Evolutionary conservation across 805 yeast species (phyloP).

Genomic region (Cyberlindnera euphorbiiphila): DNA sequence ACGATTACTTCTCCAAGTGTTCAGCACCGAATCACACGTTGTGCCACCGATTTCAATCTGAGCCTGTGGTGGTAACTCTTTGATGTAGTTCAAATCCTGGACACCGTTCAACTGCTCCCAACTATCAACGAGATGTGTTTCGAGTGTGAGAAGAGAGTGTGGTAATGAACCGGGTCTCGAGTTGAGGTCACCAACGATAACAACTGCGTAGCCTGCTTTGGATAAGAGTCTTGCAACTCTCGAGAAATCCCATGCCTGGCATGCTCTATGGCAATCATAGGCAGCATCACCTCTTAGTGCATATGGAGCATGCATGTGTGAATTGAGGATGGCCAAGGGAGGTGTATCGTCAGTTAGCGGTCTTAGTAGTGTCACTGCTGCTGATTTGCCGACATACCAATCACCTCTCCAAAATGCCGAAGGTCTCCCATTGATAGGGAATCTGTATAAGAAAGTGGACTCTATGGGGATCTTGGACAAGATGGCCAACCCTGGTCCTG

Average conservation of each 20-base stretch:
- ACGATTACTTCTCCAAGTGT: slow-evolving; percentile 69
- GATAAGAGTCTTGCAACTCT: slow-evolving; percentile 56
- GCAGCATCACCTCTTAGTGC: slow-evolving; percentile 79
- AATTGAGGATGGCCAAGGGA: slow-evolving; percentile 76
- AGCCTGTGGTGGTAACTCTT: slow-evolving; percentile 44
- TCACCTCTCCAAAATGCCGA: slow-evolving; percentile 93
- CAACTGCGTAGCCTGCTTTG: slow-evolving; percentile 76
- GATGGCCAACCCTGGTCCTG: slow-evolving; percentile 92
- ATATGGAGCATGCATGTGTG: slow-evolving; percentile 98
- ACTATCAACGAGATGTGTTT: slow-evolving; percentile 70
- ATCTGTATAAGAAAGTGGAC: slow-evolving; percentile 72
- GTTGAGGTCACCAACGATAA: slow-evolving; percentile 91
- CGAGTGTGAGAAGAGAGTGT: slow-evolving; percentile 62
- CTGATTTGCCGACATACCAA: slow-evolving; percentile 93
- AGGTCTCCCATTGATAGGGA: slow-evolving; percentile 92
- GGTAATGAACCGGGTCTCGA: slow-evolving; percentile 86
- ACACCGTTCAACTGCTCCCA: slow-evolving; percentile 71
- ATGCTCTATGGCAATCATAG: slow-evolving; percentile 83
- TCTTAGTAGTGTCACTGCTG: slow-evolving; percentile 66
- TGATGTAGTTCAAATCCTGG: slow-evolving; percentile 39
- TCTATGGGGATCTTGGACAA: slow-evolving; percentile 81
- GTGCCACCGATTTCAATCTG: slow-evolving; percentile 76
- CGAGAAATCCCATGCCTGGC: slow-evolving; percentile 96
- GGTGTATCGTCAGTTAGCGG: slow-evolving; percentile 44
- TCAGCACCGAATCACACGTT: slow-evolving; percentile 84